These are phyloP conservation scores for Yamadazyma takamatsuzukensis DNA, from an alignment of 805 yeast species.

Conservation along the genomic window DNA sequence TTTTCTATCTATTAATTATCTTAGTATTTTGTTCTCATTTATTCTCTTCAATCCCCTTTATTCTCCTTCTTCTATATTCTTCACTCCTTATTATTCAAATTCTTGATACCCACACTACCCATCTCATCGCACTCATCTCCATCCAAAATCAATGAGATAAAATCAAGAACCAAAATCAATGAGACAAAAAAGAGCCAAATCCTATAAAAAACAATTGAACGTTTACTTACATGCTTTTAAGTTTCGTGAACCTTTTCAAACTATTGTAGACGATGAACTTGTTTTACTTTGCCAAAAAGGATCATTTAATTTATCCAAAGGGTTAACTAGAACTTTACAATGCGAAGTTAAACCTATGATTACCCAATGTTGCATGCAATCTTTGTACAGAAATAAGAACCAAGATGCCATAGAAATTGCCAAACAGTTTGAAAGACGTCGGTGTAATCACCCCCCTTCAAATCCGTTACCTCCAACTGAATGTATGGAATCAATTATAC, in stretches of 20 bases:
- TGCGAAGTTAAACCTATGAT: constrained; percentile 85
- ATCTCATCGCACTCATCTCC: too few species aligned
- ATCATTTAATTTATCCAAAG: constrained; percentile 77
- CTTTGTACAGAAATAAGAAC: constrained; percentile 66
- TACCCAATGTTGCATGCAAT: constrained; percentile 93
- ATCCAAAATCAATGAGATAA: constrained; percentile 2
- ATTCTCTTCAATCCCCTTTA: too few species aligned
- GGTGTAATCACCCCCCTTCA: constrained; percentile 79
- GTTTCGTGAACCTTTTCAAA: constrained; percentile 92
- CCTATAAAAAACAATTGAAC: constrained; percentile 89
- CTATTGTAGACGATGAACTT: constrained; percentile 77
- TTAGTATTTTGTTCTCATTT: too few species aligned
- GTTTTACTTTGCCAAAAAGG: constrained; percentile 62
- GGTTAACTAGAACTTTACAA: constrained; percentile 76
- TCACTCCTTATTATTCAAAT: too few species aligned
- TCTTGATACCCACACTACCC: too few species aligned
- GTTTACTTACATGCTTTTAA: constrained; percentile 82
- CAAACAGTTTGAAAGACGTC: constrained; percentile 81
- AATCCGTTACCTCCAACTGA: constrained; percentile 63
- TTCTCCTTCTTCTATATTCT: too few species aligned
- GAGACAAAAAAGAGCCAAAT: constrained; percentile 96
- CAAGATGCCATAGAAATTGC: constrained; percentile 79
- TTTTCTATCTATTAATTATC: too few species aligned
- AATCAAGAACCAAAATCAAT: constrained; percentile 31
- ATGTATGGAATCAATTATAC: constrained; percentile 70